Conservation (phyloP, 768 basidiomycete species). For the Tylopilus sp. region DNA sequence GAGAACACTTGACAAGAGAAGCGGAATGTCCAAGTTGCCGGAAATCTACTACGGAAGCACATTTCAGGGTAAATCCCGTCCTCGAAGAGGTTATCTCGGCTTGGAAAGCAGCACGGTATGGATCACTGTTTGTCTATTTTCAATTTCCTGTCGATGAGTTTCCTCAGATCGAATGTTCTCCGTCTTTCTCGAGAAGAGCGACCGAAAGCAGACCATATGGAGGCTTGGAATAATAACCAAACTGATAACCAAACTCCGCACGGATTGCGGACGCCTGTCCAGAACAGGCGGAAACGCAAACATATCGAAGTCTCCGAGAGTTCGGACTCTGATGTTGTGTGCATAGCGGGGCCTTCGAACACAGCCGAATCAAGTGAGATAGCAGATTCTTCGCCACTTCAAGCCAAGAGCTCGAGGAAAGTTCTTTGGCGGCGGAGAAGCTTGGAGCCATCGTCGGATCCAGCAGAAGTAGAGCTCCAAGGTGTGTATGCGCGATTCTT, state of each 20-base stretch:
- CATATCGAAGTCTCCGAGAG: conserved; percentile 15
- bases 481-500: conserved; percentile 12
- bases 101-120: conserved; percentile 73
- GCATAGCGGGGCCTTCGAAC: conserved; percentile 31
- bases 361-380: conserved; percentile 21
- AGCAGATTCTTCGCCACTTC: conserved; percentile 21
- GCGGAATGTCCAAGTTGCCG: conserved; percentile 75
- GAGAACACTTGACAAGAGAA: conserved; percentile 52
- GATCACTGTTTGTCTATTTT: background rate
- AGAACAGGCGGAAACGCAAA: conserved; percentile 37
- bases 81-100: conserved; percentile 65
- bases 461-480: conserved; percentile 28
- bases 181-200: conserved; percentile 37
- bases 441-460: conserved; percentile 31
- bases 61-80: conserved; percentile 64
- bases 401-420: conserved; percentile 20
- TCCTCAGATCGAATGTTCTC: conserved; percentile 42
- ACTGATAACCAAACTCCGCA: conserved; percentile 20
- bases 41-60: conserved; percentile 53
- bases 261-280: conserved; percentile 11
- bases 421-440: conserved; percentile 7
- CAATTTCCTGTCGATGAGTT: background rate
- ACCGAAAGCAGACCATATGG: conserved; percentile 5
- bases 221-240: background rate
- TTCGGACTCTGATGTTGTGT: conserved; percentile 29